A percentile compares a stretch with the other conserved stretches of the same genome.
Conservation (phyloP, 2,329 filamentous ascomycete species). For the Alternaria gaisen region DNA sequence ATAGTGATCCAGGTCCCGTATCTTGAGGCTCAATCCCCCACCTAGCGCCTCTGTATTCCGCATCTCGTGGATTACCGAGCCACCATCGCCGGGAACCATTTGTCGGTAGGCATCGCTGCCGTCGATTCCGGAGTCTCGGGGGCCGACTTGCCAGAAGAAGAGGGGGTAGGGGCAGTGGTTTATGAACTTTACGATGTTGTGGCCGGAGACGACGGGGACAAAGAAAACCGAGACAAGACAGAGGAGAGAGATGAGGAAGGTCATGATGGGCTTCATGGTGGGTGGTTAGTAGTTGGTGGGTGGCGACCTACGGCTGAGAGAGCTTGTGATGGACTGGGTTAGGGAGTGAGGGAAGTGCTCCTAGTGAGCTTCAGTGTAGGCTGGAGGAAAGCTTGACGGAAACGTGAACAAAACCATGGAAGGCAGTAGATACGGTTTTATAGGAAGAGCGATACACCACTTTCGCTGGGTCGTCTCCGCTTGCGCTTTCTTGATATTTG, state of each 20-base stretch:
- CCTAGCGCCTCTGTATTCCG: conserved; percentile 7
- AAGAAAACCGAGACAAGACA: background rate
- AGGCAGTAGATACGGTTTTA: background rate
- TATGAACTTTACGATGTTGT: conserved; percentile 24
- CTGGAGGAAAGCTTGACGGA: background rate
- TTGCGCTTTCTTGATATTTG: background rate
- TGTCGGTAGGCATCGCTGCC: conserved; percentile 18
- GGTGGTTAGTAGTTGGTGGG: background rate
- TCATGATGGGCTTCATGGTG: conserved; percentile 6
- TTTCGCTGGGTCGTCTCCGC: background rate
- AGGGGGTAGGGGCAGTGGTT: conserved; percentile 36
- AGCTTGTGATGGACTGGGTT: background rate
- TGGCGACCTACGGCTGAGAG: background rate
- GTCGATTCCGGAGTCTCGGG: background rate
- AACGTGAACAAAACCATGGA: background rate
- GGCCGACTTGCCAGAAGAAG: conserved; percentile 34
- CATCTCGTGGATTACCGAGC: conserved; percentile 22
- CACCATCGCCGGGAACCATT: conserved; percentile 18
- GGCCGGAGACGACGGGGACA: conserved; percentile 7
- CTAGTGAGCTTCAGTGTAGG: background rate
- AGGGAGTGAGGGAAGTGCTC: background rate
- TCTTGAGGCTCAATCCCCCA: conserved; percentile 32
- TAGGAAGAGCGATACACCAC: background rate
- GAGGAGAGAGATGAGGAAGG: background rate
- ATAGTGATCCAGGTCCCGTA: conserved; percentile 33